These are phyloP conservation scores for Liriodendron chinense DNA, from an alignment of 164 flowering plant species.

Conservation along the genomic window DNA sequence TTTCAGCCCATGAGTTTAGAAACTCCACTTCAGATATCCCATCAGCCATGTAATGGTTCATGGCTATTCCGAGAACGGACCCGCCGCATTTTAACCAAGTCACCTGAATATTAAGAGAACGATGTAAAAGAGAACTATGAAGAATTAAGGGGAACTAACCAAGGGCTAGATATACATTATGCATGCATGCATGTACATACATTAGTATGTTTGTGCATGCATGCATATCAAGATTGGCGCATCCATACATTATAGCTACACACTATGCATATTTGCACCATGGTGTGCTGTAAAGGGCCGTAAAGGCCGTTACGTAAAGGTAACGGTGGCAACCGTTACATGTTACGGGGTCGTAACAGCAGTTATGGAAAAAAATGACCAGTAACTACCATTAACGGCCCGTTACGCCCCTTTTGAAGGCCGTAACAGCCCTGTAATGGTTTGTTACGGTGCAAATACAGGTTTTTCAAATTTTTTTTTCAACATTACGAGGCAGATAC, in stretches of 20 bases:
- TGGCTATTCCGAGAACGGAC: conserved; percentile 17
- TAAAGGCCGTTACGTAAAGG: no score
- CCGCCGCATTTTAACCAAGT: conserved; percentile 32
- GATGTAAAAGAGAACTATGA: neutral
- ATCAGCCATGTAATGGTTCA: conserved; percentile 24
- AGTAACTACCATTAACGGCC: no score
- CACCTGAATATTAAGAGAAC: conserved; percentile 12
- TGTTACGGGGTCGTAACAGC: no score
- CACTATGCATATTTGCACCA: no score
- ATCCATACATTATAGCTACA: neutral
- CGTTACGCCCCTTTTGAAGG: no score
- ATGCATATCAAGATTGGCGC: conserved; percentile 11
- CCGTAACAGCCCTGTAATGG: no score
- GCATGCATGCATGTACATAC: neutral
- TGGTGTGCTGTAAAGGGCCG: no score
- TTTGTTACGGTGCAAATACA: no score
- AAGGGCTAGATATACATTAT: neutral
- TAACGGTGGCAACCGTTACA: no score
- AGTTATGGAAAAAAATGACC: no score
- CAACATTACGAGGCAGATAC: no score
- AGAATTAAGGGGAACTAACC: neutral
- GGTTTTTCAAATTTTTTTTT: no score
- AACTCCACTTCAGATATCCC: conserved; percentile 24
- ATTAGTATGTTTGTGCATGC: conserved; percentile 12
- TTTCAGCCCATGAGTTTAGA: conserved; percentile 32